Percentiles rank a stretch among this genome's conserved stretches.
Evolutionary conservation across 805 yeast genomes (phyloP).

Genomic region (Suhomyces tanzawaensis): DNA sequence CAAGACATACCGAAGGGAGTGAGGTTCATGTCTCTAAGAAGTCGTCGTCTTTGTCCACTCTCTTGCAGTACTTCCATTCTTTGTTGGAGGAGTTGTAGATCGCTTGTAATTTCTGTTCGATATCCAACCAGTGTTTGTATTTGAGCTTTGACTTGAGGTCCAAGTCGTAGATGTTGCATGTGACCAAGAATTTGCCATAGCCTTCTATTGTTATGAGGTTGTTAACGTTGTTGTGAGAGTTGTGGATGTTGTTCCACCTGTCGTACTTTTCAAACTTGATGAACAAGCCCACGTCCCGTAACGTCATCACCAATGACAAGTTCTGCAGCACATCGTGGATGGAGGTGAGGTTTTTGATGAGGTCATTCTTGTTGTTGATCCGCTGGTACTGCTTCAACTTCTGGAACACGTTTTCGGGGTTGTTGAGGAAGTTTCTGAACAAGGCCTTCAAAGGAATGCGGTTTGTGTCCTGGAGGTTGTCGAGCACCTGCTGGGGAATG

Average conservation of each 20-base stretch:
- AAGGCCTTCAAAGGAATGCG: conserved; percentile 35
- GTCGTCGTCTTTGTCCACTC: conserved; percentile 3
- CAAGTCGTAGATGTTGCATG: conserved; percentile 45
- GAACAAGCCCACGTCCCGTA: conserved; percentile 57
- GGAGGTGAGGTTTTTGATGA: conserved; percentile 29
- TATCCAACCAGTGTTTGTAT: conserved; percentile 44
- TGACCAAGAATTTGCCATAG: conserved; percentile 26
- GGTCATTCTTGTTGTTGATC: conserved; percentile 30
- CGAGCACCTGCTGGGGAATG: conserved; percentile 19
- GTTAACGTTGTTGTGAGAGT: conserved; percentile 28
- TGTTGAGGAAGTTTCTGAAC: conserved; percentile 30
- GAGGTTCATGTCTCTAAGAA: conserved; percentile 1
- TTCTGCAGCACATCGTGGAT: conserved; percentile 39
- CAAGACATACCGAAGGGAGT: background rate
- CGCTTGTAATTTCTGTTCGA: conserved; percentile 37
- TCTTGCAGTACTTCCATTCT: conserved; percentile 29
- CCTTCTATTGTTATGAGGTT: conserved; percentile 24
- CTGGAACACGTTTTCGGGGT: conserved; percentile 31
- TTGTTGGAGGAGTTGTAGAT: conserved; percentile 32
- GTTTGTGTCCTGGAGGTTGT: conserved; percentile 19
- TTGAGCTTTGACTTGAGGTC: conserved; percentile 47
- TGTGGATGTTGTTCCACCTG: conserved; percentile 25
- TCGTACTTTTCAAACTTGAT: conserved; percentile 36
- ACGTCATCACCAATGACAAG: conserved; percentile 47
- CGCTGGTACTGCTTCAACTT: conserved; percentile 34